Conservation (phyloP, 2,329 filamentous ascomycete genomes). For the Penicillium capsulatum region DNA sequence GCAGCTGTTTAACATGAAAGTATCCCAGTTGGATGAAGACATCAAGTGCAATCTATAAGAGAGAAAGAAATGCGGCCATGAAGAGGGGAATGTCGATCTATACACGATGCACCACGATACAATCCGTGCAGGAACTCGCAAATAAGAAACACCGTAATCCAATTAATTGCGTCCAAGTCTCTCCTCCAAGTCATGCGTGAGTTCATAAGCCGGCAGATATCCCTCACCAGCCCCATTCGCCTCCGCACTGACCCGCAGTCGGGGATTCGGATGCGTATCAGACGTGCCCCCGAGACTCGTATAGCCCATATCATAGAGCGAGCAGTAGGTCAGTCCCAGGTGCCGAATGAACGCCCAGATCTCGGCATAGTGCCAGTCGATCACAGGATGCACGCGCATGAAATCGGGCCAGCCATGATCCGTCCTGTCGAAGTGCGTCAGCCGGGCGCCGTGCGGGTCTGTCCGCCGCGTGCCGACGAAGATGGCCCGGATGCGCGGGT, state of each 20-base stretch:
- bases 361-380: slow-evolving; percentile 95
- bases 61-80: background rate
- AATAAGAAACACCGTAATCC: background rate
- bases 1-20: background rate
- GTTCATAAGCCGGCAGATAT: slow-evolving; percentile 23
- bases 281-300: slow-evolving; percentile 86
- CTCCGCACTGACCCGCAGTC: slow-evolving; percentile 46
- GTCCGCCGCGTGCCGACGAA: slow-evolving; percentile 86
- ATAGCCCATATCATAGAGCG: slow-evolving; percentile 82
- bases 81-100: slow-evolving; percentile 10
- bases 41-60: slow-evolving; percentile 15
- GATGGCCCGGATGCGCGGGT: slow-evolving; percentile 64
- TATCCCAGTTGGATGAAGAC: background rate
- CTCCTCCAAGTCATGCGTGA: slow-evolving; percentile 66
- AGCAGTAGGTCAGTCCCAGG: slow-evolving; percentile 76
- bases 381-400: slow-evolving; percentile 89
- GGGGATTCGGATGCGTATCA: slow-evolving; percentile 87
- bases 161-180: slow-evolving; percentile 64
- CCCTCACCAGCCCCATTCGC: slow-evolving; percentile 20
- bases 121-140: no score
- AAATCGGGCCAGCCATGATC: slow-evolving; percentile 88
- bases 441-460: slow-evolving; percentile 76
- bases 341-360: slow-evolving; percentile 81
- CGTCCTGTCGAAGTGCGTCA: slow-evolving; percentile 81
- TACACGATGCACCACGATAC: slow-evolving; percentile 4